phyloP scores from a whole-genome alignment of 805 yeast genomes.

The Lipomyces sp. region DNA sequence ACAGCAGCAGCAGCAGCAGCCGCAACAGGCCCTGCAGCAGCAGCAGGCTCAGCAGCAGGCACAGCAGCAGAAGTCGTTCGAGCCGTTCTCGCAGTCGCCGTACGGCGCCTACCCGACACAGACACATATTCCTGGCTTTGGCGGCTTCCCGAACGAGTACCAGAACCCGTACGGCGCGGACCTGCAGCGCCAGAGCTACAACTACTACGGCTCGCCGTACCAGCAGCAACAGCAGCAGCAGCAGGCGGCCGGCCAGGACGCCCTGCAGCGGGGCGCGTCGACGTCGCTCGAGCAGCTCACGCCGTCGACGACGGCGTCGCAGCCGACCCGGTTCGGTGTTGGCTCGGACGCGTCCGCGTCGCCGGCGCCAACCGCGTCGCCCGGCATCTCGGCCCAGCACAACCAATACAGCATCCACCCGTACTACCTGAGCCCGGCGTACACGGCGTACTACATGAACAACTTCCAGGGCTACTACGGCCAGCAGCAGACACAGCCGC shows the following conservation, averaged over 20 bases:
- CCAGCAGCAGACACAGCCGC: slow-evolving; percentile 26
- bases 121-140: slow-evolving; percentile 29
- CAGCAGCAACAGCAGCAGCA: slow-evolving; percentile 19
- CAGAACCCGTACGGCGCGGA: slow-evolving; percentile 28
- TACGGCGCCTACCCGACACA: slow-evolving; percentile 28
- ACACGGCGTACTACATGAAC: slow-evolving; percentile 31
- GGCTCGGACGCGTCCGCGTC: slow-evolving; percentile 24
- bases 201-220: slow-evolving; percentile 23
- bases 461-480: slow-evolving; percentile 30
- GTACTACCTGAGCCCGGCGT: slow-evolving; percentile 29
- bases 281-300: slow-evolving; percentile 27
- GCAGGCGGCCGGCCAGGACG: slow-evolving; percentile 22
- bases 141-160: slow-evolving; percentile 29
- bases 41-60: slow-evolving; percentile 11
- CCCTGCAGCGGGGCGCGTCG: slow-evolving; percentile 22
- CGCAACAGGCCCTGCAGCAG: slow-evolving; percentile 25
- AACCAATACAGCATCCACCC: slow-evolving; percentile 29
- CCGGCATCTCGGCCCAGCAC: slow-evolving; percentile 24
- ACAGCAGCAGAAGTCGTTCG: slow-evolving; percentile 25
- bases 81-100: slow-evolving; percentile 30
- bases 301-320: slow-evolving; percentile 26
- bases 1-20: slow-evolving; percentile 23
- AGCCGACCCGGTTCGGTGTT: slow-evolving; percentile 29
- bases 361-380: slow-evolving; percentile 28
- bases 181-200: slow-evolving; percentile 27